Percentiles rank a stretch among this genome's conserved stretches.
Evolutionary conservation across 2,329 filamentous ascomycete genomes (phyloP).

Genomic region (Cercospora berteroae): DNA sequence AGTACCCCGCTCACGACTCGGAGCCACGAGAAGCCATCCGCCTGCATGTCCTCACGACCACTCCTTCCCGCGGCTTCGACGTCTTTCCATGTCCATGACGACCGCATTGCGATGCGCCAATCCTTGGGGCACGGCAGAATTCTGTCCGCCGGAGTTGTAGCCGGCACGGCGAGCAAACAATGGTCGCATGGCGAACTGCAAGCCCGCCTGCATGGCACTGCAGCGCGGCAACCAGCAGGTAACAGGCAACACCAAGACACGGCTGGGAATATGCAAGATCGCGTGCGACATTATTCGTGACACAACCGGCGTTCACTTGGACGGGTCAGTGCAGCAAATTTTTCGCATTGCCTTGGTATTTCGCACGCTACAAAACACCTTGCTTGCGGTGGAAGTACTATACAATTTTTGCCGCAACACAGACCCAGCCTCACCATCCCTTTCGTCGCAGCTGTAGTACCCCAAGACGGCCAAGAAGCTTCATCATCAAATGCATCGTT

Average conservation of each 20-base stretch:
- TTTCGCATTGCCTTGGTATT: background rate
- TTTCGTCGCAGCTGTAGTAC: background rate
- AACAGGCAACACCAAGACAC: background rate
- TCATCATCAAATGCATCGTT: background rate
- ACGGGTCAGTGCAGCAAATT: background rate
- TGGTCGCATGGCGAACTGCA: background rate
- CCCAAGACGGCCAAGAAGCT: background rate
- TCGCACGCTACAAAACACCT: background rate
- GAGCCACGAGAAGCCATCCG: background rate
- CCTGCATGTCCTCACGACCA: background rate
- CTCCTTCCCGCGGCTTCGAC: background rate
- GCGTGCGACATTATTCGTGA: background rate
- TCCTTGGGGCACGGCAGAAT: background rate
- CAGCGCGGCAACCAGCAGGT: slow-evolving; percentile 2
- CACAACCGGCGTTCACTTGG: background rate
- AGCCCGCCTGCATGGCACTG: background rate
- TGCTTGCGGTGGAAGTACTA: background rate
- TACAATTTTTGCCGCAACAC: background rate
- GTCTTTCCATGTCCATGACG: background rate
- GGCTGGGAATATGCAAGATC: background rate
- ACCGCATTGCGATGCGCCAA: background rate
- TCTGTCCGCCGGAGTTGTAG: background rate
- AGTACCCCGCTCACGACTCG: slow-evolving; percentile 4
- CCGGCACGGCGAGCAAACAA: background rate
- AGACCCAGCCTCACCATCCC: background rate